Base-by-base conservation (phyloP, 2,329 filamentous ascomycete genomes). In the Juglanconis sp. region DNA sequence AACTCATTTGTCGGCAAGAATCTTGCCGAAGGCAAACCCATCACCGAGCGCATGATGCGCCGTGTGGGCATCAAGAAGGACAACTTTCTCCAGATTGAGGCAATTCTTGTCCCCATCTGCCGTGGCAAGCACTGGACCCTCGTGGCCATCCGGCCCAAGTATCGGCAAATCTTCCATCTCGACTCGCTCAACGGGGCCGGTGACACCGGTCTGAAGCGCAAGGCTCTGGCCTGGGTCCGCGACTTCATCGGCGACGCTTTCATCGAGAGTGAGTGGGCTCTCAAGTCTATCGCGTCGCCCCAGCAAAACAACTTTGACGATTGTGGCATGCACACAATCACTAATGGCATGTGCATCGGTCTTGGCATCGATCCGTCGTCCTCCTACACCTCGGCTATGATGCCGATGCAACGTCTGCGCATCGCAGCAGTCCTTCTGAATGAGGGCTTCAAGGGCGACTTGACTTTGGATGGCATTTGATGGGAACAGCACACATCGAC, bases 311-410 rank as follows among this genome's bases (percentile, higher is more conserved):
- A 93, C 68, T 81, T 81, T 1, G 85, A 82, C 68, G 90, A 93
- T 70, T 93, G 90, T 66, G 90, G 90, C n/a, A 84, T 92, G 3
- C 91, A 91, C 70, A 84, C 87, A 13, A 85, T 91, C 65, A 84
- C 89, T 17, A 94, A 93, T 68, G 87, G 84, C 15, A 81, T 91
- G 52, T 89, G 86, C 58, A 67, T 86, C 40, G 77, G 81, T 0
- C 68, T 86, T 36, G 83, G 83, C 1, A 65, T 86, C 17, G 79
- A 79, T 61, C 82, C 83, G 2, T 71, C 72, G n/a, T 73, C 76
- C 59, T 70, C 71, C 3, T 86, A 89, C 60, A 66, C 71, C 1
- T 73, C 81, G 40, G 64, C 70, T 0, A 82, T 89, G 57, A 83
- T 91, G 79, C 75, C 78, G 2, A 72, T 79, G 53, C 87, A 89